Percentiles rank a stretch among this genome's conserved stretches.
Evolutionary conservation across 805 yeast species (phyloP).

Genomic region (Metschnikowia cubensis): DNA sequence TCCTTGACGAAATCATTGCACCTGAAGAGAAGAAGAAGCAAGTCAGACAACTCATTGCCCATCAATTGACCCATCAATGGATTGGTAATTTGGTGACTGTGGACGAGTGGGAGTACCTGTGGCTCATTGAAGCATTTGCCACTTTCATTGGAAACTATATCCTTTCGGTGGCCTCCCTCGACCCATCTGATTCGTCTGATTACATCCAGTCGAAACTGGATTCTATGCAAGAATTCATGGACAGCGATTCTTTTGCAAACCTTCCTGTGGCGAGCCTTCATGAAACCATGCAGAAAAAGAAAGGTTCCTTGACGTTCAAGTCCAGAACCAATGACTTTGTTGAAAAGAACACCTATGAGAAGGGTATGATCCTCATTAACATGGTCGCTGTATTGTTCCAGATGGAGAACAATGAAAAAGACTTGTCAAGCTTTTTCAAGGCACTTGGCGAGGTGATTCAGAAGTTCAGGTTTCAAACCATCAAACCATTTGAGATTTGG

Average conservation of each 20-base stretch:
- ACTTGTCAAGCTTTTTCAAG: constrained; percentile 25
- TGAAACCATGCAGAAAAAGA: constrained; percentile 25
- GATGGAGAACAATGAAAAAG: constrained; percentile 20
- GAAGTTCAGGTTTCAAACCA: constrained; percentile 29
- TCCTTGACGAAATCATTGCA: constrained; percentile 20
- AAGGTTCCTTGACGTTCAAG: constrained; percentile 22
- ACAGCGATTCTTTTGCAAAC: constrained; percentile 29
- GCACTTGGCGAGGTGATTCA: constrained; percentile 39
- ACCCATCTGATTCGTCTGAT: constrained; percentile 10
- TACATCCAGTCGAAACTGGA: constrained; percentile 14
- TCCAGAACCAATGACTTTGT: constrained; percentile 45
- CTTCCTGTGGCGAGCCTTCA: constrained; percentile 33
- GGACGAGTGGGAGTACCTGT: constrained; percentile 62
- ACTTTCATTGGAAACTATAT: constrained; percentile 61
- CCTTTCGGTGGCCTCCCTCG: constrained; percentile 20
- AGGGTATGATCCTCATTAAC: constrained; percentile 54
- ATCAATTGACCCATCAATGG: constrained; percentile 80
- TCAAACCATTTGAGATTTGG: constrained; percentile 56
- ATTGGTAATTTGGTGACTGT: constrained; percentile 66
- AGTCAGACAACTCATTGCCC: constrained; percentile 57
- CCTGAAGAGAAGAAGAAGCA: constrained; percentile 25
- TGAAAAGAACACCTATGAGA: constrained; percentile 49
- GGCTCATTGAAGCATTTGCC: constrained; percentile 79
- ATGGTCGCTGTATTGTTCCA: constrained; percentile 47
- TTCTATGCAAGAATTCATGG: constrained; percentile 29